Evolutionary conservation across 129 eudicot genomes (phyloP), one percentile per base, ranked within the genome.

Genomic region (Arctium minus): DNA sequence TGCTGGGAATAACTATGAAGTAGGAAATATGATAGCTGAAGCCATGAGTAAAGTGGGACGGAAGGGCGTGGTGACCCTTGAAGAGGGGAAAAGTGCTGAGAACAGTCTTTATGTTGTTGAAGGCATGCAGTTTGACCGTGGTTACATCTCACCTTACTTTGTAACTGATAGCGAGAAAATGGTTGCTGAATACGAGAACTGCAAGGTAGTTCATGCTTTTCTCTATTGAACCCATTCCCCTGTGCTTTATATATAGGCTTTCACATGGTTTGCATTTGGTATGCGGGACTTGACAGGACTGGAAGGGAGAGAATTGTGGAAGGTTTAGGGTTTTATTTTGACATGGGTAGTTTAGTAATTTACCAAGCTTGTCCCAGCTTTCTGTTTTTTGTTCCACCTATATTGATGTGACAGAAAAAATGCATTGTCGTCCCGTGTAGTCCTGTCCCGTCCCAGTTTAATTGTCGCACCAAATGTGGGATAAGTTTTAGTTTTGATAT

Each of bases 1-100:
- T 93, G 99, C 97, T n/a, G 99, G 99, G 10, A 96, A 96, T 92
- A 96, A 96, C 82, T 83, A 90, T 46, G 97, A 96, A 86, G 92
- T 96, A 12, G 99, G 99, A 80, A 87, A 88, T 69, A 93, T 93
- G 99, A 93, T 96, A 64, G 97, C 97, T 32, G 99, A 96, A 82
- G 99, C 97, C 64, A 76, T 96, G 93, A 89, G 91, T 81, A 96
- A 91, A 85, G 99, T 96, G 38, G 97, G 99, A 1, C 85, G 99
- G 39, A 96, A 87, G 64, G 97, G 99, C 82, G 97, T 93, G 10
- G 99, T 96, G 72, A 93, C 99, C 72, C 97, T 96, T 73, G 99
- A 96, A 85, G 97, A 96, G 86, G 99, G 99, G 15, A 89, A 85
- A 88, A 89, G 97, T 56, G 93, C 97, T 2, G 96, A 89, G 56